Base-by-base conservation (phyloP, 2,329 filamentous ascomycete genomes). In the Fusarium subglutinans region DNA sequence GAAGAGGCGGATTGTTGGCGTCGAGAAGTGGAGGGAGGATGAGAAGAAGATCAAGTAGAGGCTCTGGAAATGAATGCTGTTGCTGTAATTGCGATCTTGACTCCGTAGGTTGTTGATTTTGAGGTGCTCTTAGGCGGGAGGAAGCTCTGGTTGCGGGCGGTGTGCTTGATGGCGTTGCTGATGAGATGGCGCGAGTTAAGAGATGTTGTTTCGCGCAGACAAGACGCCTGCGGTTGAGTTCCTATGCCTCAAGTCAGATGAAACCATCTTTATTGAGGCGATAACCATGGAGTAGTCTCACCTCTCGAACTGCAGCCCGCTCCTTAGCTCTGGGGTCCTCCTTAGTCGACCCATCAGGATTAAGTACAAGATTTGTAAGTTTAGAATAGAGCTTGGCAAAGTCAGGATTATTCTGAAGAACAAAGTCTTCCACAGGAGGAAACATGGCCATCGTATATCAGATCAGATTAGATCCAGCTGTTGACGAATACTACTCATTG, bases 331-430 rank as follows among this genome's bases (percentile, higher is more conserved):
- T 81, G n/a, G 84, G 81, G 73, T 87, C 84, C n/a, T 84, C 81
- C 76, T 85, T 89, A 5, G 88, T 89, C 14, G 90, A 89, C 5
- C 87, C 89, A 79, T 91, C 87, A 0, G 86, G 80, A 72, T 90
- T 89, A 10, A 92, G 84, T 33, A 91, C 79, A 5, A 83, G 83
- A 3, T 84, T 86, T 12, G 87, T 88, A 51, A 92, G 82, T 18
- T 84, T 87, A 22, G 81, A 83, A 80, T 91, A 89, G 10, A 92
- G 84, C 40, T 84, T 83, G n/a, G 88, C 87, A 75, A 92, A 92
- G 28, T 88, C 85, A 1, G 90, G 90, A 71, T 92, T 91, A 66
- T 83, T 85, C 59, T 85, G 80, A 3, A 92, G 79, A 24, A 91
- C 82, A 0, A 84, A 74, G 14, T 87, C 83, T 26, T 91, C 89